phyloP scores from a whole-genome alignment of 1,284 basidiomycete species.

The Melampsora larici-populina region DNA sequence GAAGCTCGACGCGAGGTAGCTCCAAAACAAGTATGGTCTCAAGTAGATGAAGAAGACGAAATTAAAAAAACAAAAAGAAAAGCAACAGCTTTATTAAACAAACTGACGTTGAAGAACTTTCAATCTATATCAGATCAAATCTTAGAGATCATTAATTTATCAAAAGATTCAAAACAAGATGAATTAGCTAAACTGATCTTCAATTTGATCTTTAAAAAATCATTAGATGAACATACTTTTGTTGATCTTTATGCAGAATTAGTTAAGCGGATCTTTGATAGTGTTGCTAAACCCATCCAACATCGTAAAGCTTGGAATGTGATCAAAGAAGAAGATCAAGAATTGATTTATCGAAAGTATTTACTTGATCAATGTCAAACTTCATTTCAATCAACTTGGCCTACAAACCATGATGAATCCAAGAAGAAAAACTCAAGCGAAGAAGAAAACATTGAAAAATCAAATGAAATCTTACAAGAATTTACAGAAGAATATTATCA shows the following conservation, averaged over 20 bases:
- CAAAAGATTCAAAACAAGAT: conserved; percentile 4
- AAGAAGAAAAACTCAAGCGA: not conserved
- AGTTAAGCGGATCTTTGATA: not conserved
- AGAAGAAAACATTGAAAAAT: not conserved
- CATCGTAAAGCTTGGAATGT: not conserved
- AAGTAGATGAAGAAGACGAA: not conserved
- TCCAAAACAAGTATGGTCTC: conserved; percentile 3
- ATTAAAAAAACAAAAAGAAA: not conserved
- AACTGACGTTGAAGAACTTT: not conserved
- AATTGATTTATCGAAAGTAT: not conserved
- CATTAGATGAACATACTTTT: conserved; percentile 2
- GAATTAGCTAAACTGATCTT: not conserved
- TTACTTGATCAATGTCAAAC: conserved; percentile 1
- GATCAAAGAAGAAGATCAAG: not conserved
- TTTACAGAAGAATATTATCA: not conserved
- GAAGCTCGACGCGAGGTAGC: not conserved
- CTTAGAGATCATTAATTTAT: not conserved
- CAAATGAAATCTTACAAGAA: too few species aligned
- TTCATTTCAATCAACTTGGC: not conserved
- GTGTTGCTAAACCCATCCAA: not conserved
- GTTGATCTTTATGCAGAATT: not conserved
- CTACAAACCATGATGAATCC: not conserved
- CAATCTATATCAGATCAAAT: conserved; percentile 10
- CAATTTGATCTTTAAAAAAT: not conserved
- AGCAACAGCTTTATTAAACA: not conserved